Evolutionary conservation across 495 filamentous ascomycete species (phyloP), one percentile per base, ranked within the genome.

Genomic region (Penicillium simplicissimum): DNA sequence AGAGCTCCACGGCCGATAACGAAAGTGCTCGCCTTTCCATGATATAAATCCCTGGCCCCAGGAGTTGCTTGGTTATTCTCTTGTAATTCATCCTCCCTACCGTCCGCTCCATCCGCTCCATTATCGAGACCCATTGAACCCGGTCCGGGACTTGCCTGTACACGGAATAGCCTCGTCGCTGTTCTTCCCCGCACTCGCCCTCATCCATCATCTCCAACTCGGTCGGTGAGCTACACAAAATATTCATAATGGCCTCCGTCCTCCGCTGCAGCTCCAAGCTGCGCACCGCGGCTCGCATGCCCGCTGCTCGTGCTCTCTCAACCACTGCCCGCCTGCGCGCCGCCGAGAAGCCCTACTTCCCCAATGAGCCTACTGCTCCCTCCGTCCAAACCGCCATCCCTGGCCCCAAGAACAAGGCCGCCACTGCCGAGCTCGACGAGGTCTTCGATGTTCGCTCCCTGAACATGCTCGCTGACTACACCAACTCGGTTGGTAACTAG

Each of bases 361-460:
- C 83, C 62, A 76, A 87, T 67, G 94, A 98, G 82, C 92, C 93
- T n/a, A 59, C 80, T 40, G 85, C 80, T 23, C 94, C 94, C 34
- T 80, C 76, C 11, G 74, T 97, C 61, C 85, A 84, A 73, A 96
- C 90, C 8, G 77, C 84, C 36, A 93, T 98, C 65, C 94, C 94
- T 14, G 95, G 94, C 3, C 92, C 93, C 49, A 82, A 87, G 78
- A 87, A 84, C 74, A 79, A 84, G 80, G 82, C 84, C 56, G 85
- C 91, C 38, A 85, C 90, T 68, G 83, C 85, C 58, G 81, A 90
- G 69, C 81, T 98, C 55, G 76, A 92, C 76, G 79, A 88, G 77
- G 91, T 98, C 61, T 98, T 96, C 70, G 95, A 98, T 73, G 94
- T 92, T 2, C 85, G 94, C 67, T 92, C 88, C 77, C 77, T 97